Conservation (phyloP, 2,329 filamentous ascomycete genomes). For the Colletotrichum tropicale region DNA sequence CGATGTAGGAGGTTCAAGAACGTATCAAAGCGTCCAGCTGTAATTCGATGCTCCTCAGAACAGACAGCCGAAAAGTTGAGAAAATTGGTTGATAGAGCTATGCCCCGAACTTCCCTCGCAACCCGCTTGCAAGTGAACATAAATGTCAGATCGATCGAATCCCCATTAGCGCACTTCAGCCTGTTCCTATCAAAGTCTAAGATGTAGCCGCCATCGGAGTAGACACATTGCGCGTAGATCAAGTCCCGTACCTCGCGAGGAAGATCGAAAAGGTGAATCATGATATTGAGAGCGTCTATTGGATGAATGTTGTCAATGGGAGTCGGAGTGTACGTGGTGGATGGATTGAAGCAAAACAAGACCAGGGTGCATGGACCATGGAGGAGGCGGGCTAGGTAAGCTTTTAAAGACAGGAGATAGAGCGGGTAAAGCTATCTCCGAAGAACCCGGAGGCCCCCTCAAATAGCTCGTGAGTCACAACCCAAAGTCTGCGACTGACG, state of each 20-base stretch:
- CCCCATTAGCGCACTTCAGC: not conserved
- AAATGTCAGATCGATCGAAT: not conserved
- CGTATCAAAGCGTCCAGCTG: not conserved
- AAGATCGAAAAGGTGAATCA: not conserved
- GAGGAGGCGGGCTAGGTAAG: not conserved
- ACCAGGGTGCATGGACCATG: too few relatives aligned
- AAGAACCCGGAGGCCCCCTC: not conserved
- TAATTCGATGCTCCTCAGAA: not conserved
- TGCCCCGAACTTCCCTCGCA: not conserved
- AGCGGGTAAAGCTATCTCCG: not conserved
- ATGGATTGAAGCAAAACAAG: not conserved
- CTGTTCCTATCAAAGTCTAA: not conserved
- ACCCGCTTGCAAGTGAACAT: not conserved
- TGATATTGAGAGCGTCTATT: not conserved
- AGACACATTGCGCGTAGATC: not conserved
- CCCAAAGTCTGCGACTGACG: too few relatives aligned
- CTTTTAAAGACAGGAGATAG: not conserved
- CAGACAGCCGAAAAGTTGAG: not conserved
- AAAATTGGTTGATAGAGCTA: not conserved
- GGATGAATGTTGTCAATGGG: not conserved
- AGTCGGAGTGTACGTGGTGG: not conserved
- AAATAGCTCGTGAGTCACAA: not conserved
- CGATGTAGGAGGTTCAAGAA: not conserved
- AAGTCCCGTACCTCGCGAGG: not conserved
- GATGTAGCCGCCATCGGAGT: not conserved